A percentile compares a stretch with the other conserved stretches of the same genome.
Evolutionary conservation across 768 basidiomycete genomes (phyloP).

Genomic region (Coprinellus aureogranulatus): DNA sequence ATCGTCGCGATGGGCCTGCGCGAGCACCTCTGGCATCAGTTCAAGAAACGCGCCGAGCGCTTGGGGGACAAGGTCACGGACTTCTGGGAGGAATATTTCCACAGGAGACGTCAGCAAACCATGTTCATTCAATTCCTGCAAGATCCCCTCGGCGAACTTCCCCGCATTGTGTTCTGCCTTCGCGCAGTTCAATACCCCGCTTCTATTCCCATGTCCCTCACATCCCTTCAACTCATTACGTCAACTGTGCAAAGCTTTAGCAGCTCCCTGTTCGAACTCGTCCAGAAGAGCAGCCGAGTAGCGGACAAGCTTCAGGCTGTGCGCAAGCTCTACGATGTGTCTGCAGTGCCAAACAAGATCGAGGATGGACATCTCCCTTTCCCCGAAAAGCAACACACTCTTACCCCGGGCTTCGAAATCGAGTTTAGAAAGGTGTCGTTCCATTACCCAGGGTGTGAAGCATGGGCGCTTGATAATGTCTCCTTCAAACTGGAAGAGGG

Average conservation of each 20-base stretch:
- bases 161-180: slow-evolving; percentile 63
- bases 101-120: slow-evolving; percentile 19
- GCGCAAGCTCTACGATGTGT: slow-evolving; percentile 61
- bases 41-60: slow-evolving; percentile 28
- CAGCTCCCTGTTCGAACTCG: slow-evolving; percentile 44
- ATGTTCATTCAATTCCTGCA: slow-evolving; percentile 42
- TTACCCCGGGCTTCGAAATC: slow-evolving; percentile 24
- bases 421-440: slow-evolving; percentile 67
- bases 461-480: slow-evolving; percentile 53
- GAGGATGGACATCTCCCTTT: slow-evolving; percentile 49
- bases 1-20: slow-evolving; percentile 65
- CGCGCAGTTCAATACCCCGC: slow-evolving; percentile 61
- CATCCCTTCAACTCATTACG: slow-evolving; percentile 59
- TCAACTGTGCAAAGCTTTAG: slow-evolving; percentile 54
- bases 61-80: slow-evolving; percentile 36
- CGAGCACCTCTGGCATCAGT: slow-evolving; percentile 47
- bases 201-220: slow-evolving; percentile 62
- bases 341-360: slow-evolving; percentile 59
- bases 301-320: slow-evolving; percentile 53
- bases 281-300: slow-evolving; percentile 56
- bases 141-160: slow-evolving; percentile 56
- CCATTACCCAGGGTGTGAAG: slow-evolving; percentile 55
- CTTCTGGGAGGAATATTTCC: slow-evolving; percentile 36
- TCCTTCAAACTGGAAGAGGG: slow-evolving; percentile 71
- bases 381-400: slow-evolving; percentile 14